Evolutionary conservation across 371 early-diverging fungal species (phyloP).

Genomic region (Smittium mucronatum): DNA sequence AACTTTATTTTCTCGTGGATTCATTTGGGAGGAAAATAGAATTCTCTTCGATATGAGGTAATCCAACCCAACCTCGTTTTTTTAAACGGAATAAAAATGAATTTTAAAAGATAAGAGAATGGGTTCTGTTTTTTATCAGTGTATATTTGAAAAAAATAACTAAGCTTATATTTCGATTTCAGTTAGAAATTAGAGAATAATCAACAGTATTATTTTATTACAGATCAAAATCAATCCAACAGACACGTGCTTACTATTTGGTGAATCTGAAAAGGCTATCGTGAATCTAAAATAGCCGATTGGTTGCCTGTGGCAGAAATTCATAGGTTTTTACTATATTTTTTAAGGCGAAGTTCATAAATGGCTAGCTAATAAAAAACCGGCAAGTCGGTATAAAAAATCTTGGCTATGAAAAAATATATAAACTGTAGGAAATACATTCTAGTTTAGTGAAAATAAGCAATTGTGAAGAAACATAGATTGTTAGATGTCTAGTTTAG

Average conservation of each 20-base stretch:
- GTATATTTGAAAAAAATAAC: not conserved
- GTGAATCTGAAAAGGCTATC: no score
- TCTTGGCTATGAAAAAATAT: not conserved
- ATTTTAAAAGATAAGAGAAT: not conserved
- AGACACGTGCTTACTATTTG: no score
- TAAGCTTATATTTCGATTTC: not conserved
- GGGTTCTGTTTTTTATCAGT: not conserved
- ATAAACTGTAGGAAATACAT: not conserved
- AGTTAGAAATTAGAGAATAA: not conserved
- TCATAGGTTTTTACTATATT: no score
- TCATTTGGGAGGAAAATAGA: not conserved
- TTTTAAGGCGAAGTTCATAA: no score
- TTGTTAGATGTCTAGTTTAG: not conserved
- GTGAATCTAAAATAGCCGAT: no score
- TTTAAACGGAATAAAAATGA: not conserved
- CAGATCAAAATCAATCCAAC: no score
- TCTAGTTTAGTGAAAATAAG: not conserved
- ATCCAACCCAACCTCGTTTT: not conserved
- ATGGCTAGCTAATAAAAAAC: not conserved
- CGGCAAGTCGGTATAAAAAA: not conserved
- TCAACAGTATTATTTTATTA: no score
- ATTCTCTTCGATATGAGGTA: not conserved
- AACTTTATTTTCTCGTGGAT: not conserved
- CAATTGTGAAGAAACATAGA: not conserved
- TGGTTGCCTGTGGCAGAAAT: no score